Evolutionary conservation across 768 basidiomycete species (phyloP).

Genomic region (Boletus reticulatus): DNA sequence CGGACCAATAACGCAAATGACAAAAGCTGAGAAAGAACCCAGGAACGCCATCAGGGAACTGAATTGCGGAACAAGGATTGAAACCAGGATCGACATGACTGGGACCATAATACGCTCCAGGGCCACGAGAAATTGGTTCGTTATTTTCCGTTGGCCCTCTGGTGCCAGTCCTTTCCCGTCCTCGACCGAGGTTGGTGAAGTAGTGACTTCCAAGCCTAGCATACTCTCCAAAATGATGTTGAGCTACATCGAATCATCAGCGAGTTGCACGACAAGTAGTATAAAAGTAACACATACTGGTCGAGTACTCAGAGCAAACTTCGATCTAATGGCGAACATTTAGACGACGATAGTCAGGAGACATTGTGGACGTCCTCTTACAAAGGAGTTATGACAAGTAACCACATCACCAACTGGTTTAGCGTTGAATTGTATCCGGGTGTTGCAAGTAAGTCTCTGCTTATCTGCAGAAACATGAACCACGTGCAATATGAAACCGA

Average conservation of each 20-base stretch:
- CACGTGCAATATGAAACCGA: background rate
- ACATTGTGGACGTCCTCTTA: conserved; percentile 33
- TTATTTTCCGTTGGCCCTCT: conserved; percentile 1
- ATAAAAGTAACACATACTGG: conserved; percentile 49
- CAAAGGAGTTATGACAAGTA: conserved; percentile 79
- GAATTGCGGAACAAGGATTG: conserved; percentile 79
- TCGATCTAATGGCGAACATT: conserved; percentile 51
- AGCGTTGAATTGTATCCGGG: conserved; percentile 68
- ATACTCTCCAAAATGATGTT: conserved; percentile 80
- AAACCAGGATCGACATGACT: conserved; percentile 58
- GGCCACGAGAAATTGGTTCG: conserved; percentile 42
- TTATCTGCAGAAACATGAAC: conserved; percentile 52
- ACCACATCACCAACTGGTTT: conserved; percentile 78
- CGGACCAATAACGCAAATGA: conserved; percentile 76
- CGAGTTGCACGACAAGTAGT: background rate
- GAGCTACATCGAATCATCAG: conserved; percentile 43
- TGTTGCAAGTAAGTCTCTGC: conserved; percentile 72
- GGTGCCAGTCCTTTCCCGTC: conserved; percentile 23
- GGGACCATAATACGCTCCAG: conserved; percentile 61
- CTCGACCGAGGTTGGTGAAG: conserved; percentile 18
- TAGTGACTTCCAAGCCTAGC: conserved; percentile 56
- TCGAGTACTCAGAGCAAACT: conserved; percentile 81
- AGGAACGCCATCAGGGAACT: conserved; percentile 85
- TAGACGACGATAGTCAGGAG: conserved; percentile 7
- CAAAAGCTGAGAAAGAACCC: conserved; percentile 82